These are phyloP conservation scores for Apiospora kogelbergensis DNA, from an alignment of 2,329 filamentous ascomycete species.

Conservation along the genomic window DNA sequence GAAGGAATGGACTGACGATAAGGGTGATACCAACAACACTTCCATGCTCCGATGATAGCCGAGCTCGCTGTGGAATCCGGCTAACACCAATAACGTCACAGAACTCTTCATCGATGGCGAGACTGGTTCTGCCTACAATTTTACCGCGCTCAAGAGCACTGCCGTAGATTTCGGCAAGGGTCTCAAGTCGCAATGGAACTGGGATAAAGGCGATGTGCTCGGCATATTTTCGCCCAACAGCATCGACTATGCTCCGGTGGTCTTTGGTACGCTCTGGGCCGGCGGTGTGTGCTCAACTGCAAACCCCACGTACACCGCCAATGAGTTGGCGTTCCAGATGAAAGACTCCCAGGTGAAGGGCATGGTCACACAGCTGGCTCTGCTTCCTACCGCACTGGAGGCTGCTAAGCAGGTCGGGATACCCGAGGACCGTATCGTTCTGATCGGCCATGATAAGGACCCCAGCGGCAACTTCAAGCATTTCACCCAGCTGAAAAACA, in stretches of 20 bases:
- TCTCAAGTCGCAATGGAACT: constrained; percentile 71
- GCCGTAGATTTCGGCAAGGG: constrained; percentile 79
- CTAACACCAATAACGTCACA: constrained; percentile 33
- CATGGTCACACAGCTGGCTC: constrained; percentile 70
- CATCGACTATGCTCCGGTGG: constrained; percentile 77
- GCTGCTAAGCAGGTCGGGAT: constrained; percentile 73
- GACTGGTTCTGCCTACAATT: constrained; percentile 69
- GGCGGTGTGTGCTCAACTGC: constrained; percentile 82
- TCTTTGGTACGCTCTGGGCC: constrained; percentile 80
- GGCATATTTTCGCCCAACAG: constrained; percentile 82
- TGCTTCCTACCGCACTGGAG: constrained; percentile 62
- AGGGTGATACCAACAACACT: constrained; percentile 53
- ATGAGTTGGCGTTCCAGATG: constrained; percentile 84
- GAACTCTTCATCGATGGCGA: constrained; percentile 78
- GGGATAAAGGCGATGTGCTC: constrained; percentile 81
- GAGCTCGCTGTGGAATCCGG: neutral
- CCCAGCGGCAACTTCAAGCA: constrained; percentile 62
- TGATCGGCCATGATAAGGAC: constrained; percentile 72
- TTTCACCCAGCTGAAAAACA: constrained; percentile 69
- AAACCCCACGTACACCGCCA: constrained; percentile 81
- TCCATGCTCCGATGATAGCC: constrained; percentile 15
- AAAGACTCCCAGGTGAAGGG: constrained; percentile 74
- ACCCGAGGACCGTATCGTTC: constrained; percentile 67
- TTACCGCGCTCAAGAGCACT: constrained; percentile 61
- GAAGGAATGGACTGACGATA: constrained; percentile 66